Evolutionary conservation across 129 eudicot genomes (phyloP).

Genomic region (carrot (Daucus carota)): DH1_v3.0 NC_030388.2:26722501-26723000

Average conservation of each 20-base stretch:
- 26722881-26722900: not conserved
- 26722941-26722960: conserved; percentile 80
- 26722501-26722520: not conserved
- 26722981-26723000: conserved; percentile 96
- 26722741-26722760: too few relatives aligned
- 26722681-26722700: not conserved
- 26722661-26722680: not conserved
- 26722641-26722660: not conserved
- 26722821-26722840: not conserved
- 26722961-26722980: conserved; percentile 93
- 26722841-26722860: not conserved
- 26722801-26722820: not conserved
- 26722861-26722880: not conserved
- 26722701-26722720: not conserved
- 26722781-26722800: not conserved
- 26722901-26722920: not conserved
- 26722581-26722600: not conserved
- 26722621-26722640: not conserved
- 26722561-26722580: not conserved
- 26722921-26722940: conserved; percentile 1
- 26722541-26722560: not conserved
- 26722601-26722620: not conserved
- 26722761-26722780: not conserved
- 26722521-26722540: not conserved
- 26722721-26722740: not conserved